A percentile compares a stretch with the other conserved stretches of the same genome.
phyloP scores from a whole-genome alignment of 129 eudicot species.

The Calendula officinalis region DNA sequence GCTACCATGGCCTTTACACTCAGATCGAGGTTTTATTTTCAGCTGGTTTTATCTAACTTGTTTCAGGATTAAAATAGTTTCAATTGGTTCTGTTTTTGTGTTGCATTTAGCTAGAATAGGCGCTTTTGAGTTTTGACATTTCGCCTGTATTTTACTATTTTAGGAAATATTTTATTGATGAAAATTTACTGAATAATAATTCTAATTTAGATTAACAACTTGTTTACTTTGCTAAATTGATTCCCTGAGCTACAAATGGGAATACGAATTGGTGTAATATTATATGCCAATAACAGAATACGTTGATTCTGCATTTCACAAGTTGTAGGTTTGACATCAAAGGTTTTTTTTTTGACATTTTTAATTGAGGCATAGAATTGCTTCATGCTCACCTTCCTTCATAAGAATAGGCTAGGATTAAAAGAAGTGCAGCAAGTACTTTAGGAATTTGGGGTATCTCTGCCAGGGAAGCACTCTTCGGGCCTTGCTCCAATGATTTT shows the following conservation, averaged over 20 bases:
- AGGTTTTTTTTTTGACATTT: too few relatives aligned
- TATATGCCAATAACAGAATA: too few relatives aligned
- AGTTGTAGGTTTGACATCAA: too few relatives aligned
- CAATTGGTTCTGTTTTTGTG: not conserved
- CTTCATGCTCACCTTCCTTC: too few relatives aligned
- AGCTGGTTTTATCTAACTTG: not conserved
- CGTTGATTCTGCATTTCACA: not conserved
- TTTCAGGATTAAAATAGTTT: not conserved
- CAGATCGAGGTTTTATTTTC: slow-evolving; percentile 81
- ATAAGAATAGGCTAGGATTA: too few relatives aligned
- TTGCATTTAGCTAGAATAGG: too few relatives aligned
- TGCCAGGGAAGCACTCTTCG: too few relatives aligned
- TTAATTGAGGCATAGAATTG: not conserved
- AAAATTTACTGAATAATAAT: not conserved
- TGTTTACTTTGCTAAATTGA: not conserved
- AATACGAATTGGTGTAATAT: too few relatives aligned
- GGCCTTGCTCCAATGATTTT: too few relatives aligned
- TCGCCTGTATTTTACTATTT: not conserved
- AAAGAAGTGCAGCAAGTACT: too few relatives aligned
- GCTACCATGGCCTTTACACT: slow-evolving; percentile 81
- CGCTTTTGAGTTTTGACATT: not conserved
- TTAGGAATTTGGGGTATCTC: too few relatives aligned
- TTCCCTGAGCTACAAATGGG: not conserved
- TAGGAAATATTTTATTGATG: not conserved
- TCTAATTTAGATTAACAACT: too few relatives aligned